Conservation (phyloP, 306 rosid species). For the Ormosia semicastrata region DNA sequence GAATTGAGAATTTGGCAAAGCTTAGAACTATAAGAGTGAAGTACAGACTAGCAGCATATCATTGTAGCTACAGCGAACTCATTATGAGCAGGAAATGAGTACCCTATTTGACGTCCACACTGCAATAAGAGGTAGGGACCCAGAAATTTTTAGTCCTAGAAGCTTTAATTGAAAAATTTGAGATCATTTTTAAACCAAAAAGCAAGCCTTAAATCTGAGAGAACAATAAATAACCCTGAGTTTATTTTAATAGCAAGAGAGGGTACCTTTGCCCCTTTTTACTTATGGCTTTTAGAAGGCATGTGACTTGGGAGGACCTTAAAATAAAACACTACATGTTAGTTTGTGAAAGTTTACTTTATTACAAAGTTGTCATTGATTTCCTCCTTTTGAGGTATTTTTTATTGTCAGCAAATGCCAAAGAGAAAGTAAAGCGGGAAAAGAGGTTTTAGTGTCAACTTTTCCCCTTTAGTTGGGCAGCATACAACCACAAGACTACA, state of each 20-base stretch:
- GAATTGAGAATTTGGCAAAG: constrained; percentile 18
- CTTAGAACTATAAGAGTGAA: constrained; percentile 4
- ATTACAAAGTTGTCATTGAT: too few relatives aligned
- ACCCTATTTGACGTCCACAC: constrained; percentile 40
- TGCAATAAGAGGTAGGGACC: constrained; percentile 70
- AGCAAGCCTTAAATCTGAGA: not conserved
- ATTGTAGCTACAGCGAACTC: constrained; percentile 42
- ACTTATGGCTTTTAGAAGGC: constrained; percentile 27
- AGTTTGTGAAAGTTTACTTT: not conserved
- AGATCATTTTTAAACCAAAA: constrained; percentile 17
- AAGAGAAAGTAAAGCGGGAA: too few relatives aligned
- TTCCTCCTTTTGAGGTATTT: too few relatives aligned
- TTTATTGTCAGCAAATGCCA: too few relatives aligned
- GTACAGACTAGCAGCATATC: not conserved
- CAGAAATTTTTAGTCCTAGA: constrained; percentile 32
- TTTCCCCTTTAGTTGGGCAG: too few relatives aligned
- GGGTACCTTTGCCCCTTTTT: constrained; percentile 38
- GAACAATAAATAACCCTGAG: constrained; percentile 29
- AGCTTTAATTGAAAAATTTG: constrained; percentile 25
- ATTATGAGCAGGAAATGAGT: constrained; percentile 47
- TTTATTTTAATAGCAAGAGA: constrained; percentile 42
- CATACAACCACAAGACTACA: too few relatives aligned
- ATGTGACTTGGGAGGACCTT: constrained; percentile 36
- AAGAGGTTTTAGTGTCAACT: too few relatives aligned
- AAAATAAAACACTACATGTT: constrained; percentile 22